phyloP scores from a whole-genome alignment of 768 basidiomycete species.

The Termitomyces sp. region DNA sequence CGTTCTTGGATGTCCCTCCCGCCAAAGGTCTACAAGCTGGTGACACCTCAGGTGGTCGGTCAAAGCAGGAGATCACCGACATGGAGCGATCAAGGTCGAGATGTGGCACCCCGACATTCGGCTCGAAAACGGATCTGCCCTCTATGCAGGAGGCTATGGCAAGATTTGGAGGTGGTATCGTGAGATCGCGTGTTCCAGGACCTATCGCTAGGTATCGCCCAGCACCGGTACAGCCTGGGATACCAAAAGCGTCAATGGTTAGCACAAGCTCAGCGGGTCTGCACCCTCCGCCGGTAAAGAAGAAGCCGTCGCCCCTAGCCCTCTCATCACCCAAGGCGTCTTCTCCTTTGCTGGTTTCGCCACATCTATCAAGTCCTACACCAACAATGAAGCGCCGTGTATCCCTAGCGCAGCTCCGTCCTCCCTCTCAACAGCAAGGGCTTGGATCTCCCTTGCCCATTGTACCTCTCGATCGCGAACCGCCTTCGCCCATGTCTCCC shows the following conservation, averaged over 20 bases:
- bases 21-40: not conserved
- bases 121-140: constrained; percentile 44
- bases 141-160: constrained; percentile 40
- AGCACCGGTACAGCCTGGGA: constrained; percentile 3
- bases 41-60: constrained; percentile 6
- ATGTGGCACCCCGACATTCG: constrained; percentile 60
- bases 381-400: constrained; percentile 17
- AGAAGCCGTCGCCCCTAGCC: constrained; percentile 30
- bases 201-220: constrained; percentile 4
- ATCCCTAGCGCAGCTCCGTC: constrained; percentile 19
- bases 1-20: constrained; percentile 18
- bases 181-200: constrained; percentile 8
- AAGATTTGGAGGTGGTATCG: constrained; percentile 28
- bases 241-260: constrained; percentile 19
- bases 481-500: constrained; percentile 23
- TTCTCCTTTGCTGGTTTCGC: constrained; percentile 9
- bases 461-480: constrained; percentile 11
- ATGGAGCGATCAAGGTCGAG: constrained; percentile 44
- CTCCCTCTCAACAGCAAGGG: constrained; percentile 12
- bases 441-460: constrained; percentile 11
- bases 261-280: constrained; percentile 10
- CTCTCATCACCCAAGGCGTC: constrained; percentile 17
- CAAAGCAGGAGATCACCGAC: constrained; percentile 24
- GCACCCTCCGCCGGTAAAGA: constrained; percentile 15
- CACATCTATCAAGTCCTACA: constrained; percentile 11